Evolutionary conservation across 768 basidiomycete genomes (phyloP).

Genomic region (Sarcomyxa edulis): DNA sequence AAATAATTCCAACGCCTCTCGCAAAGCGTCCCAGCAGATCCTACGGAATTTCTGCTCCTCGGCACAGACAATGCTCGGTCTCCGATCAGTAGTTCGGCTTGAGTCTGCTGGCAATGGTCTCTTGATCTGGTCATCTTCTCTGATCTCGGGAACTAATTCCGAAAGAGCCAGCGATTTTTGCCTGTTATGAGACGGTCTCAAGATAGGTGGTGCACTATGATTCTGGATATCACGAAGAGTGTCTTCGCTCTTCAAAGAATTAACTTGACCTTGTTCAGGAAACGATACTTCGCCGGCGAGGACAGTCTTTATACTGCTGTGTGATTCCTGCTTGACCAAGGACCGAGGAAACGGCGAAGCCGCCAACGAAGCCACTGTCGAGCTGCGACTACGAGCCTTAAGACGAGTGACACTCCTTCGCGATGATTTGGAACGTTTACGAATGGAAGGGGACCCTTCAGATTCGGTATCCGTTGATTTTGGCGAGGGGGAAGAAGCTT

Average conservation of each 20-base stretch:
- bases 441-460: slow-evolving; percentile 29
- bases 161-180: slow-evolving; percentile 25
- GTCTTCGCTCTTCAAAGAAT: slow-evolving; percentile 19
- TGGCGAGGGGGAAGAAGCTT: slow-evolving; percentile 59
- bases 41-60: slow-evolving; percentile 49
- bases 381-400: slow-evolving; percentile 55
- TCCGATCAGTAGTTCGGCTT: slow-evolving; percentile 24
- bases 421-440: slow-evolving; percentile 26
- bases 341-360: slow-evolving; percentile 26
- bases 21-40: slow-evolving; percentile 52
- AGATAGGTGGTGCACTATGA: not conserved
- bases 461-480: slow-evolving; percentile 63
- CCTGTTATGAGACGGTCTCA: slow-evolving; percentile 16
- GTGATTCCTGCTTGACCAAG: slow-evolving; percentile 46
- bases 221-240: slow-evolving; percentile 21
- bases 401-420: slow-evolving; percentile 25
- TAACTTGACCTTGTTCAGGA: slow-evolving; percentile 20
- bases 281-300: slow-evolving; percentile 47
- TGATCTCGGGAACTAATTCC: slow-evolving; percentile 21
- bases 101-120: no score
- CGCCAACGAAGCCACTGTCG: slow-evolving; percentile 59
- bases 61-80: slow-evolving; percentile 34
- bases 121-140: no score
- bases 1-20: slow-evolving; percentile 53
- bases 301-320: slow-evolving; percentile 69